phyloP scores from a whole-genome alignment of 2,329 filamentous ascomycete genomes.

The Verticillium nonalfalfae region DNA sequence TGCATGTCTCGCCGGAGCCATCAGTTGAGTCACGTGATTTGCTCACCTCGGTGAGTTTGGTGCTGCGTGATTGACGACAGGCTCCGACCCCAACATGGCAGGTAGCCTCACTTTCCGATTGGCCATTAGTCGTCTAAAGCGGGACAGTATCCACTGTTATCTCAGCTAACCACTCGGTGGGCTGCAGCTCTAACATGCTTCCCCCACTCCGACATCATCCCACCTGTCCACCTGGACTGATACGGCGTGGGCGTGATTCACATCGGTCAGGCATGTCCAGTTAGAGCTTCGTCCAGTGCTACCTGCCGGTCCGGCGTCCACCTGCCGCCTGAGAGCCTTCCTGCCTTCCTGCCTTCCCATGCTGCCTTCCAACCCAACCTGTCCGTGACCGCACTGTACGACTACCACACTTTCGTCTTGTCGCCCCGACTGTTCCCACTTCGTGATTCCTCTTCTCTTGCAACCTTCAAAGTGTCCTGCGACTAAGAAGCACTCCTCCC shows the following conservation, averaged over 20 bases:
- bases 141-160: not conserved
- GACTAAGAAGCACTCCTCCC: not conserved
- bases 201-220: not conserved
- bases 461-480: not conserved
- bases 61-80: not conserved
- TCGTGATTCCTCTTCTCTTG: not conserved
- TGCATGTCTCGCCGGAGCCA: no score
- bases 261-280: not conserved
- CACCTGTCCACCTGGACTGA: not conserved
- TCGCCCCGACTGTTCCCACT: not conserved
- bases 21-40: not conserved
- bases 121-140: not conserved
- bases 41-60: not conserved
- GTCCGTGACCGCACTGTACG: constrained; percentile 2
- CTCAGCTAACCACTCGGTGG: not conserved
- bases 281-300: not conserved
- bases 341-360: not conserved
- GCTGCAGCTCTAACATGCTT: not conserved
- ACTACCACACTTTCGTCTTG: constrained; percentile 1
- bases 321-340: not conserved
- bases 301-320: not conserved
- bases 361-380: not conserved
- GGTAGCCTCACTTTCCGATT: not conserved
- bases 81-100: not conserved
- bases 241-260: constrained; percentile 1